Evolutionary conservation across 352 stramenopile genomes (phyloP).

Genomic region (Phytopythium montanum): DNA sequence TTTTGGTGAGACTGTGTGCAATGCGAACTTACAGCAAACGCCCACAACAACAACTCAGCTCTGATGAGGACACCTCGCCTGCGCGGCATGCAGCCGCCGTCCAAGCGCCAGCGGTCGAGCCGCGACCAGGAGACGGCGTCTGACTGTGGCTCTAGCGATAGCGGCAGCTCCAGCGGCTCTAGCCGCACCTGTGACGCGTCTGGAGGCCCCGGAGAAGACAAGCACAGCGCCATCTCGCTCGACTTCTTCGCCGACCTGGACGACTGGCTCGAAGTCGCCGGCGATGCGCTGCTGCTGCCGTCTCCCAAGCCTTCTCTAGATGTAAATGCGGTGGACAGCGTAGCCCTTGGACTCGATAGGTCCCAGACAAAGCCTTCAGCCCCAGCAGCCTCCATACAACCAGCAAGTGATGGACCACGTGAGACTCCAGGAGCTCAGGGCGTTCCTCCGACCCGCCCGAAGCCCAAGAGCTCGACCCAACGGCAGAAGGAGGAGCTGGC

Average conservation of each 20-base stretch:
- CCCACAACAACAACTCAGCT: background rate
- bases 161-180: background rate
- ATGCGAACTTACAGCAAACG: too few relatives aligned
- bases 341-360: too few relatives aligned
- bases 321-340: background rate
- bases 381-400: too few relatives aligned
- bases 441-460: conserved; percentile 4
- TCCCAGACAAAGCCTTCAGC: too few relatives aligned
- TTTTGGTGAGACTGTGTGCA: too few relatives aligned
- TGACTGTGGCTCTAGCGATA: background rate
- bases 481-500: conserved; percentile 34
- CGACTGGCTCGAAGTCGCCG: conserved; percentile 13
- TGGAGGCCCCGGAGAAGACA: background rate
- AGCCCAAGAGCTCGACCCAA: conserved; percentile 29
- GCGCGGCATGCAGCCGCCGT: background rate
- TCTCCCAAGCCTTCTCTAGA: too few relatives aligned
- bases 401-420: background rate
- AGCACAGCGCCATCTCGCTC: background rate
- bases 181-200: background rate
- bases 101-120: background rate
- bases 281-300: background rate
- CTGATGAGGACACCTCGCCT: background rate
- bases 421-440: background rate
- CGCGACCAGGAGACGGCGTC: background rate
- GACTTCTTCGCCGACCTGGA: conserved; percentile 28